Conservation (phyloP, 306 rosid genomes). For the Coriaria nepalensis region DNA sequence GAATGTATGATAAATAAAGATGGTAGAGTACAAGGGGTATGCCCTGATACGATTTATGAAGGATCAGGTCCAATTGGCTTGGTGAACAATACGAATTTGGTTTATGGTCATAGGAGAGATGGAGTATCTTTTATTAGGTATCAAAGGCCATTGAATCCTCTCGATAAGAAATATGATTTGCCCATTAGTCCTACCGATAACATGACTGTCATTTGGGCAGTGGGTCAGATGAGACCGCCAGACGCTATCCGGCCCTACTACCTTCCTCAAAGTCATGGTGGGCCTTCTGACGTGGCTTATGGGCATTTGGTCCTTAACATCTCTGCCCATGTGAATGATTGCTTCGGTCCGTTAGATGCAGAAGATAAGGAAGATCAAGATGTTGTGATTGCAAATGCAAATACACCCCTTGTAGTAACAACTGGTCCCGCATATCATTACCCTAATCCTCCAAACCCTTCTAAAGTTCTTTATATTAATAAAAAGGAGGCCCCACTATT, state of each 20-base stretch:
- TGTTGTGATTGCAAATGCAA: conserved; percentile 60
- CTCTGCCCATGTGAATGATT: conserved; percentile 50
- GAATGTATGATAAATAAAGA: conserved; percentile 42
- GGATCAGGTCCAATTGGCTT: conserved; percentile 22
- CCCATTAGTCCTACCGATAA: conserved; percentile 35
- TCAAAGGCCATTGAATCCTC: conserved; percentile 44
- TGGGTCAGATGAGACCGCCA: conserved; percentile 65
- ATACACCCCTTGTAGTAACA: conserved; percentile 46
- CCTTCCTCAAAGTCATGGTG: conserved; percentile 86
- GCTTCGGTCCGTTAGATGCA: conserved; percentile 73
- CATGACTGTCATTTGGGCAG: conserved; percentile 80
- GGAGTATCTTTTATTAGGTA: conserved; percentile 63
- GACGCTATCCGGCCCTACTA: conserved; percentile 53
- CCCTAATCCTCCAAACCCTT: conserved; percentile 81
- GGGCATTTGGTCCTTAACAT: conserved; percentile 61
- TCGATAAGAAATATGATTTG: conserved; percentile 46
- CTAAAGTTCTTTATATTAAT: conserved; percentile 65
- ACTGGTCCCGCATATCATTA: conserved; percentile 50
- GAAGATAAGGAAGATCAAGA: conserved; percentile 80
- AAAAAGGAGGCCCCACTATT: conserved; percentile 81
- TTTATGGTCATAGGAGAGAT: conserved; percentile 65
- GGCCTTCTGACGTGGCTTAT: conserved; percentile 19
- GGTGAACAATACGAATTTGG: conserved; percentile 45
- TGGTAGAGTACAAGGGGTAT: conserved; percentile 54
- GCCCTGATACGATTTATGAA: conserved; percentile 62